Base-by-base conservation (phyloP, 352 stramenopile species). In the Pythium myriotylum region DNA sequence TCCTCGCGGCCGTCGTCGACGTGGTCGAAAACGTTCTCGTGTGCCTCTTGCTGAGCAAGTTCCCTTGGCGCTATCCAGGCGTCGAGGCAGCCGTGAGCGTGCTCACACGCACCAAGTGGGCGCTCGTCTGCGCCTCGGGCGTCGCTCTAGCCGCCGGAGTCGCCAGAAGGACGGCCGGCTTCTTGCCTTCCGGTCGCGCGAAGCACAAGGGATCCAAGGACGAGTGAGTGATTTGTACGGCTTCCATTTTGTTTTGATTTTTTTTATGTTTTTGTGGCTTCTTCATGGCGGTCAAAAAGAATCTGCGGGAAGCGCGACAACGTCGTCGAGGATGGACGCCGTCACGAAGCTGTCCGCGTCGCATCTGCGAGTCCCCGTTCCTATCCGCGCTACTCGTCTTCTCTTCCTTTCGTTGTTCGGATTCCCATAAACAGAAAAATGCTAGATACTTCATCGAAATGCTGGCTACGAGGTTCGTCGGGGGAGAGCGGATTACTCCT, bases 1-100 rank as follows among this genome's bases (percentile, higher is more conserved):
- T 72, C 1, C 22, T 82, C 5, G 65, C 55, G 0, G 68, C 64
- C n/a, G 22, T 65, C 4, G 69, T 61, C 7, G 76, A 86, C 43
- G 66, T 84, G 48, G 39, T 52, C 2, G 79, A 86, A 68, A 88
- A 88, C 54, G 22, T 68, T 1, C 70, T 61, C 39, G 68, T 84
- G 24, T 50, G 74, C 47, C 61, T 73, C n/a, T 26, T 88, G 62
- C 47, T 88, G 49, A 24, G 47, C 9, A 12, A 65, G 22, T 88
- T 81, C 43, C 76, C 79, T 0, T 33, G 45, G 19, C 67, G 59
- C 9, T 66, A 67, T 39, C 51, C 52, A 20, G 33, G 35, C 0
- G 45, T 79, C n/a, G 74, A 84, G 43, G 39, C 40, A 10, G 59
- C 65, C 9, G 54, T 81, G 24, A 78, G 70, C 41, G 24, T 70